These are phyloP conservation scores for Xerocomus spinulosus DNA, from an alignment of 768 basidiomycete species.

Conservation along the genomic window DNA sequence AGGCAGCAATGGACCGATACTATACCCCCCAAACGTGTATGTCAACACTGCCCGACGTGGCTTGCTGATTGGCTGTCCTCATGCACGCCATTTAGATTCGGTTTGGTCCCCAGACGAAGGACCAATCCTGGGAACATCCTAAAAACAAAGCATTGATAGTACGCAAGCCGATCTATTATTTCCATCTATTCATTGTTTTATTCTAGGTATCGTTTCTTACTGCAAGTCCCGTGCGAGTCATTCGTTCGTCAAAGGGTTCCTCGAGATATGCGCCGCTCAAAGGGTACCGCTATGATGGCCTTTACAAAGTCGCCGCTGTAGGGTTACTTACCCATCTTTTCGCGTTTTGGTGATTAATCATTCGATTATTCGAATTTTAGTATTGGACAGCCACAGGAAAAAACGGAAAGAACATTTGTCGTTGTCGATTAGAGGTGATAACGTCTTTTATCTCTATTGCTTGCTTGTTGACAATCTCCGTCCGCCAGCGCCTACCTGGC, in stretches of 20 bases:
- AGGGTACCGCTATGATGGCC: conserved; percentile 30
- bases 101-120: conserved; percentile 18
- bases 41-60: too few species aligned
- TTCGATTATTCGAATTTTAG: conserved; percentile 7
- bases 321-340: not conserved
- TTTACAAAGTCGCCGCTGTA: conserved; percentile 26
- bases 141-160: conserved; percentile 20
- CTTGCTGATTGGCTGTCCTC: not conserved
- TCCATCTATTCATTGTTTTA: not conserved
- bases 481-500: conserved; percentile 25
- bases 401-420: conserved; percentile 17
- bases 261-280: conserved; percentile 25
- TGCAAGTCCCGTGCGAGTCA: conserved; percentile 22
- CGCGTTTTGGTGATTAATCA: not conserved
- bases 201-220: conserved; percentile 20
- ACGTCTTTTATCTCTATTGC: not conserved
- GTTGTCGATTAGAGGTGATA: conserved; percentile 24
- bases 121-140: conserved; percentile 20
- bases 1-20: conserved; percentile 6
- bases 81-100: conserved; percentile 4
- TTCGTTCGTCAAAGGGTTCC: conserved; percentile 17
- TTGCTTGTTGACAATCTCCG: not conserved
- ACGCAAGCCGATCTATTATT: not conserved
- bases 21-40: conserved; percentile 19
- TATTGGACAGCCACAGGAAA: conserved; percentile 19